These are phyloP conservation scores for Wickerhamiella brachini DNA, from an alignment of 805 yeast genomes.

Conservation along the genomic window DNA sequence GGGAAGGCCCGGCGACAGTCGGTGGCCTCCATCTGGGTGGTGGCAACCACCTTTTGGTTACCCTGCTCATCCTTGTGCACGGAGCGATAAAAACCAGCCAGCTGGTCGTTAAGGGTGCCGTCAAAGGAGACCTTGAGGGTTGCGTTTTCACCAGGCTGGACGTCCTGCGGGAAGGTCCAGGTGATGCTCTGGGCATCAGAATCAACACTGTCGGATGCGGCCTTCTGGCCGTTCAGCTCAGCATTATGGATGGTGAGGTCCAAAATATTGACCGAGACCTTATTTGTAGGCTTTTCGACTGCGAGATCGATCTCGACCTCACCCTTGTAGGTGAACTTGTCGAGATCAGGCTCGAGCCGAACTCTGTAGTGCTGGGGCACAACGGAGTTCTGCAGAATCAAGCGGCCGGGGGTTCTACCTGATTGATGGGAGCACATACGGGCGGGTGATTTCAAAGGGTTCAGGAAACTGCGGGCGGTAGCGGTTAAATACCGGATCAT, in stretches of 20 bases:
- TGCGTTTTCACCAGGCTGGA: constrained; percentile 33
- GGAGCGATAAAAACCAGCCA: constrained; percentile 66
- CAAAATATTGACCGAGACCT: constrained; percentile 42
- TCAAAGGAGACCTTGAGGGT: constrained; percentile 40
- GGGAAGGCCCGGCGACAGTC: constrained; percentile 73
- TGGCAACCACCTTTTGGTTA: constrained; percentile 41
- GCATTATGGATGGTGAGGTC: constrained; percentile 44
- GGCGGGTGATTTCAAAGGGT: background rate
- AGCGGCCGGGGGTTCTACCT: constrained; percentile 19
- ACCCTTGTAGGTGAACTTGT: constrained; percentile 26
- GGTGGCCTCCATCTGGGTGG: constrained; percentile 64
- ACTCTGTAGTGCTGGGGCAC: constrained; percentile 65
- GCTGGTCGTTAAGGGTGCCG: constrained; percentile 48
- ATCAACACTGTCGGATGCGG: constrained; percentile 25
- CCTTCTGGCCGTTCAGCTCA: constrained; percentile 20
- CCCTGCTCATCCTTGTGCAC: constrained; percentile 42
- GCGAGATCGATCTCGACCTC: constrained; percentile 31
- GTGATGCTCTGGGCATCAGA: constrained; percentile 50
- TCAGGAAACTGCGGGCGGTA: background rate
- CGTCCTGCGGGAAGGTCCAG: constrained; percentile 37
- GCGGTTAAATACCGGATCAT: constrained; percentile 1
- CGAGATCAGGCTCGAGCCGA: constrained; percentile 46
- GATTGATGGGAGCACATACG: constrained; percentile 1
- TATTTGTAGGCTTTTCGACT: constrained; percentile 30
- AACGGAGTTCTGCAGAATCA: constrained; percentile 48